Conservation (phyloP, 345 rosid genomes). For the Euphorbia lathyris region DNA sequence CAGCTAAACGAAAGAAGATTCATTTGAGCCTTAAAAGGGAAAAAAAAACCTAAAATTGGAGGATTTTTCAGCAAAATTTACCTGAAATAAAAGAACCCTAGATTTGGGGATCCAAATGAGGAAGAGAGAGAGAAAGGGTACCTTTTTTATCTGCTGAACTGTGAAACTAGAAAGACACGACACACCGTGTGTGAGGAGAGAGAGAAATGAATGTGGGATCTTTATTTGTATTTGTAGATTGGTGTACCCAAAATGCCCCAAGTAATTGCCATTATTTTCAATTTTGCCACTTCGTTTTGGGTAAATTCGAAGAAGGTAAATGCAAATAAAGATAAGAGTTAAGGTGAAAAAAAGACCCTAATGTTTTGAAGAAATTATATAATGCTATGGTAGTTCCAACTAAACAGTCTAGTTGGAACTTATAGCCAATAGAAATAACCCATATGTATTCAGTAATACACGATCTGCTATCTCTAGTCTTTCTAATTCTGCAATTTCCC, state of each 20-base stretch:
- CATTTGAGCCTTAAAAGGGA: background rate
- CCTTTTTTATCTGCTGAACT: conserved; percentile 24
- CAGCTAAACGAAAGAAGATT: background rate
- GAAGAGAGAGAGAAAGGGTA: conserved; percentile 14
- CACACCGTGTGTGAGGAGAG: background rate
- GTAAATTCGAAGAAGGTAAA: too few species aligned
- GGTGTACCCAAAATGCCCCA: conserved; percentile 20
- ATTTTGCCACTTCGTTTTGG: background rate
- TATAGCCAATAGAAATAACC: too few species aligned
- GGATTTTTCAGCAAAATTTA: background rate
- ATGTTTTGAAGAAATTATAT: too few species aligned
- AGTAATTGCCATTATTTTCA: background rate
- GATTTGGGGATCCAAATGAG: conserved; percentile 37
- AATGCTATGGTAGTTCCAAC: too few species aligned
- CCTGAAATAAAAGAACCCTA: conserved; percentile 24
- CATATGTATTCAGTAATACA: too few species aligned
- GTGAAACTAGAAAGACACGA: conserved; percentile 26
- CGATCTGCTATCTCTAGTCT: too few species aligned
- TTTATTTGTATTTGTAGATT: conserved; percentile 13
- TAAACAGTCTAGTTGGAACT: too few species aligned
- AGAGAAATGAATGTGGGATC: background rate
- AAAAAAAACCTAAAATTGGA: background rate
- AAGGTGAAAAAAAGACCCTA: too few species aligned
- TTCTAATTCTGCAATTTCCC: too few species aligned
- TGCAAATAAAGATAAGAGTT: too few species aligned